A percentile compares a stretch with the other conserved stretches of the same genome.
phyloP scores from a whole-genome alignment of 768 basidiomycete genomes.

The Pholiota microspora region DNA sequence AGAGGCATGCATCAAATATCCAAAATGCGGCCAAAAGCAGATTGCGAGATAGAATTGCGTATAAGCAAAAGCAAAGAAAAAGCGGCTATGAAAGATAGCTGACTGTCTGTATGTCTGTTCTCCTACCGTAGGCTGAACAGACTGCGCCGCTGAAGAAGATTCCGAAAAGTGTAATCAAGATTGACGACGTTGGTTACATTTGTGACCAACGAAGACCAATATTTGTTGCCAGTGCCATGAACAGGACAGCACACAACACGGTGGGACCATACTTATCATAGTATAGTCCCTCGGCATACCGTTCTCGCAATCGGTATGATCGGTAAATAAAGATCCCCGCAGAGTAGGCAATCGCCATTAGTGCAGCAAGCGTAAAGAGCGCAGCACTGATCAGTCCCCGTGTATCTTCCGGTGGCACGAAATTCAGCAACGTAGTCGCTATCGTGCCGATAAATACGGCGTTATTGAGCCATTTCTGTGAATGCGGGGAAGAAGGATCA shows the following conservation, averaged over 20 bases:
- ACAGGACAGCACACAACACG: constrained; percentile 64
- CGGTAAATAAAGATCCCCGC: constrained; percentile 80
- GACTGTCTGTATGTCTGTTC: background rate
- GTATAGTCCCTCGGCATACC: constrained; percentile 78
- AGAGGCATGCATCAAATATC: background rate
- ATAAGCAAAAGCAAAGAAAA: background rate
- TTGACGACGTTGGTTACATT: constrained; percentile 31
- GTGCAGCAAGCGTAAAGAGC: constrained; percentile 86
- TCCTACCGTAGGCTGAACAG: background rate
- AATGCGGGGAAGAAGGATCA: constrained; percentile 2
- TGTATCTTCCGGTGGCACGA: constrained; percentile 67
- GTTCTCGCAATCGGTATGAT: constrained; percentile 62
- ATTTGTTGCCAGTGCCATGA: constrained; percentile 71
- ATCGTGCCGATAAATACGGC: constrained; percentile 87
- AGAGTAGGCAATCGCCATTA: constrained; percentile 86
- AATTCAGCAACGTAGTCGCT: constrained; percentile 88
- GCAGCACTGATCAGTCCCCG: constrained; percentile 83
- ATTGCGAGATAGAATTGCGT: background rate
- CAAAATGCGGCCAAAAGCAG: background rate
- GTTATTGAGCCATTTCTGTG: constrained; percentile 86
- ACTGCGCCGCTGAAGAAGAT: background rate
- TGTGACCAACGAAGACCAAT: constrained; percentile 66
- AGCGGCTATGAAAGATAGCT: background rate
- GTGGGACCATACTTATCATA: constrained; percentile 90
- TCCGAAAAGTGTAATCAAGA: background rate